Conservation (phyloP, 768 basidiomycete genomes). For the Leccinum arenicola region DNA sequence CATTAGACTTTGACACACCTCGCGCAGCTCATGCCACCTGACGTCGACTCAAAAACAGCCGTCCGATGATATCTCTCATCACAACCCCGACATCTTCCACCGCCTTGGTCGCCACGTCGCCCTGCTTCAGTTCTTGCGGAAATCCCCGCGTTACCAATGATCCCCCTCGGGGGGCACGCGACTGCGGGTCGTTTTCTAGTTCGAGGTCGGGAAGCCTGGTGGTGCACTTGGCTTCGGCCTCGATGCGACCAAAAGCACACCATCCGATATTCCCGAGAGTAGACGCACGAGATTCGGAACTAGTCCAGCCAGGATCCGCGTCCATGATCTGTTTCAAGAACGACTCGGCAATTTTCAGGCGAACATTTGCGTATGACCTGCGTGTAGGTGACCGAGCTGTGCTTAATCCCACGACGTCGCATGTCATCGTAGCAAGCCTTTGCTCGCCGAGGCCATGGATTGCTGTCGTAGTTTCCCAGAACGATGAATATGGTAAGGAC, state of each 20-base stretch:
- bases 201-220: slow-evolving; percentile 44
- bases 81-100: slow-evolving; percentile 76
- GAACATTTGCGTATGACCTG: slow-evolving; percentile 61
- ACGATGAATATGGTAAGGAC: slow-evolving; percentile 72
- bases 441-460: slow-evolving; percentile 46
- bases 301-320: slow-evolving; percentile 39
- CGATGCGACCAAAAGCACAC: not conserved
- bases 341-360: slow-evolving; percentile 56
- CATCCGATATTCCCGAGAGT: slow-evolving; percentile 46
- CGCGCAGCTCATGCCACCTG: slow-evolving; percentile 69
- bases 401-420: slow-evolving; percentile 58
- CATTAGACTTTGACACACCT: slow-evolving; percentile 23
- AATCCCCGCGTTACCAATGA: slow-evolving; percentile 78
- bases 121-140: slow-evolving; percentile 63
- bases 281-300: slow-evolving; percentile 37
- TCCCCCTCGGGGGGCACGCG: slow-evolving; percentile 57
- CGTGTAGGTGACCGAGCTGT: slow-evolving; percentile 64
- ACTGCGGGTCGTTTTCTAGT: slow-evolving; percentile 42
- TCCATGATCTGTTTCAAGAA: slow-evolving; percentile 56
- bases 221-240: slow-evolving; percentile 7
- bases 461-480: slow-evolving; percentile 55
- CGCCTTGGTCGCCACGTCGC: slow-evolving; percentile 81
- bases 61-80: slow-evolving; percentile 32
- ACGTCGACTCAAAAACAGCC: slow-evolving; percentile 45
- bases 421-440: slow-evolving; percentile 72